Conservation (phyloP, 495 filamentous ascomycete genomes). For the Pyrenopolyporus hunteri region DNA sequence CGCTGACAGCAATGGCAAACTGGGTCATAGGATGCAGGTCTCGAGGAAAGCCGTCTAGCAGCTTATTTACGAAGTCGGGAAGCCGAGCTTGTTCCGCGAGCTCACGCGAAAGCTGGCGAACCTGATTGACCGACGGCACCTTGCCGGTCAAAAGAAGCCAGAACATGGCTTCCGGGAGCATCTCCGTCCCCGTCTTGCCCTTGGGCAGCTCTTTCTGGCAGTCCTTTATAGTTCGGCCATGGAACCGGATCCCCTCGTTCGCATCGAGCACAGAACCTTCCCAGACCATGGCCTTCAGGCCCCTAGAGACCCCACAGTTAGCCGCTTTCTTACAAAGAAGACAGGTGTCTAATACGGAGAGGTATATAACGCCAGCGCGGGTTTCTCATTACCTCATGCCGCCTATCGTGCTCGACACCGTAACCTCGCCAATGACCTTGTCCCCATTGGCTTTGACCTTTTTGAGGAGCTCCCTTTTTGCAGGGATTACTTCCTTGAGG, state of each 20-base stretch:
- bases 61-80: constrained; percentile 81
- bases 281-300: constrained; percentile 97
- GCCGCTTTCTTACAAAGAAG: not conserved
- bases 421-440: constrained; percentile 87
- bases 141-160: constrained; percentile 96
- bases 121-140: constrained; percentile 81
- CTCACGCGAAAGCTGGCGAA: constrained; percentile 80
- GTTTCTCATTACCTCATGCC: constrained; percentile 82
- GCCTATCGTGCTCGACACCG: constrained; percentile 90
- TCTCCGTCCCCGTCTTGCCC: constrained; percentile 92
- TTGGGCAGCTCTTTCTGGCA: constrained; percentile 94
- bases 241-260: constrained; percentile 97
- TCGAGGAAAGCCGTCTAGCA: constrained; percentile 88
- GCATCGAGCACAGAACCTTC: constrained; percentile 97
- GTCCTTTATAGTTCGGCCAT: constrained; percentile 96
- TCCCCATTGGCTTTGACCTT: constrained; percentile 85
- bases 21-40: constrained; percentile 98
- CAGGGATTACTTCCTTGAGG: constrained; percentile 81
- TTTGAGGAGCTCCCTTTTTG: constrained; percentile 89
- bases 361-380: not conserved
- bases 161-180: constrained; percentile 99
- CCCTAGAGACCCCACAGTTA: constrained; percentile 47
- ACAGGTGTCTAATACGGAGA: not conserved
- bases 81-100: constrained; percentile 84
- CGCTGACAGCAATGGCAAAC: constrained; percentile 90